Percentiles rank a stretch among this genome's conserved stretches.
Evolutionary conservation across 2,329 filamentous ascomycete species (phyloP).

Genomic region (Phialocephala subalpina): DNA sequence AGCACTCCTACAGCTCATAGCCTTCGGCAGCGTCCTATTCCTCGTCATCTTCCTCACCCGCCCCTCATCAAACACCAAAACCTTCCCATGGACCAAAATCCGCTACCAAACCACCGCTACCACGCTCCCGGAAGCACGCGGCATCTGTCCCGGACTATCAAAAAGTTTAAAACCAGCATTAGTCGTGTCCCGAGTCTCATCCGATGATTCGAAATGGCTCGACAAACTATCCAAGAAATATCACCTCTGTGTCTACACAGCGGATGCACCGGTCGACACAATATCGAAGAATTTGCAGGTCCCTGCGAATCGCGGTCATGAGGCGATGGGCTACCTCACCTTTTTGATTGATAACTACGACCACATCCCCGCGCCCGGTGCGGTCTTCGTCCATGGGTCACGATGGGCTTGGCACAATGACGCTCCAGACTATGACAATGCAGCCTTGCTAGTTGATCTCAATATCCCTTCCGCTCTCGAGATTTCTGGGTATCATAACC

Average conservation of each 20-base stretch:
- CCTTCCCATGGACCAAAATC: conserved; percentile 53
- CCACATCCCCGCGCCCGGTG: conserved; percentile 47
- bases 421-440: conserved; percentile 53
- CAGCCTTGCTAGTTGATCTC: conserved; percentile 47
- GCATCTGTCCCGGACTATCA: conserved; percentile 52
- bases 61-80: conserved; percentile 42
- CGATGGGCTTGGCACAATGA: conserved; percentile 56
- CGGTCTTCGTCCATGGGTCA: conserved; percentile 53
- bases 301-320: conserved; percentile 55
- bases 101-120: conserved; percentile 50
- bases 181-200: conserved; percentile 51
- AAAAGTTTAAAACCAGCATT: conserved; percentile 51
- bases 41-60: conserved; percentile 49
- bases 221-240: conserved; percentile 48
- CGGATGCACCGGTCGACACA: conserved; percentile 44
- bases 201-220: conserved; percentile 53
- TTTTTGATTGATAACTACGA: conserved; percentile 56
- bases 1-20: conserved; percentile 45
- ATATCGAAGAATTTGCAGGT: conserved; percentile 48
- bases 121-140: conserved; percentile 47
- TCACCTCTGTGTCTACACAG: conserved; percentile 55
- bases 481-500: conserved; percentile 54
- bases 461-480: conserved; percentile 49
- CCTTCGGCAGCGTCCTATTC: conserved; percentile 45
- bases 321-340: conserved; percentile 56